Percentiles rank a stretch among this genome's conserved stretches.
Conservation (phyloP, 257 asterid genomes). For the Capsicum pubescens region DNA sequence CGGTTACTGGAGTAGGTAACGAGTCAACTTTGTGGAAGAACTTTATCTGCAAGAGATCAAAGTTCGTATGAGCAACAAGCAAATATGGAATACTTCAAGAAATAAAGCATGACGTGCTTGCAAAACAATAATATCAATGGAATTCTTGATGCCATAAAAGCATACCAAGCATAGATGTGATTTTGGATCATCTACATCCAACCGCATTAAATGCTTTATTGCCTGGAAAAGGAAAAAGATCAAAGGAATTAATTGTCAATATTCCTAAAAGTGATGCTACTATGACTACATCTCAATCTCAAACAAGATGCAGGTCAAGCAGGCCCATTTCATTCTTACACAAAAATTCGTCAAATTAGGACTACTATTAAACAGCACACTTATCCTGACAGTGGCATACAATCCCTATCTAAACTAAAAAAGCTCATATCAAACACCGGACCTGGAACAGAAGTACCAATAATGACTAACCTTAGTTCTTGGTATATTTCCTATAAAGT, state of each 20-base stretch:
- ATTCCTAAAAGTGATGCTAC: not conserved
- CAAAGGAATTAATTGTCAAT: not conserved
- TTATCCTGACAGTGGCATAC: not conserved
- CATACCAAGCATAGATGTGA: slow-evolving; percentile 92
- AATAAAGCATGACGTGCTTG: not conserved
- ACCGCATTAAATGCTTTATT: slow-evolving; percentile 74
- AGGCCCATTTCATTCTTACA: not conserved
- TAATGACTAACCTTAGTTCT: not conserved
- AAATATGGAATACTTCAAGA: not conserved
- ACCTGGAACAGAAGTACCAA: not conserved
- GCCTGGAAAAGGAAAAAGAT: slow-evolving; percentile 57
- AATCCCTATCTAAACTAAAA: not conserved
- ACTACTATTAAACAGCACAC: not conserved
- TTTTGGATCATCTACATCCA: slow-evolving; percentile 78
- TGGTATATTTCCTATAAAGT: not conserved
- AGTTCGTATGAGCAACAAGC: slow-evolving; percentile 1
- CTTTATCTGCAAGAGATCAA: slow-evolving; percentile 59
- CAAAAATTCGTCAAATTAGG: not conserved
- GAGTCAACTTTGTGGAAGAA: slow-evolving; percentile 81
- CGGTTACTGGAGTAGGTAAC: slow-evolving; percentile 71
- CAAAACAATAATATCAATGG: not conserved
- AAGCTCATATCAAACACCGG: not conserved
- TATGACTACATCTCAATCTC: not conserved
- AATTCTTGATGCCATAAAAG: not conserved
- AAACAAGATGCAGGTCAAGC: not conserved